Base-by-base conservation (phyloP, 352 stramenopile species). In the Phytophthora palmivora region DNA sequence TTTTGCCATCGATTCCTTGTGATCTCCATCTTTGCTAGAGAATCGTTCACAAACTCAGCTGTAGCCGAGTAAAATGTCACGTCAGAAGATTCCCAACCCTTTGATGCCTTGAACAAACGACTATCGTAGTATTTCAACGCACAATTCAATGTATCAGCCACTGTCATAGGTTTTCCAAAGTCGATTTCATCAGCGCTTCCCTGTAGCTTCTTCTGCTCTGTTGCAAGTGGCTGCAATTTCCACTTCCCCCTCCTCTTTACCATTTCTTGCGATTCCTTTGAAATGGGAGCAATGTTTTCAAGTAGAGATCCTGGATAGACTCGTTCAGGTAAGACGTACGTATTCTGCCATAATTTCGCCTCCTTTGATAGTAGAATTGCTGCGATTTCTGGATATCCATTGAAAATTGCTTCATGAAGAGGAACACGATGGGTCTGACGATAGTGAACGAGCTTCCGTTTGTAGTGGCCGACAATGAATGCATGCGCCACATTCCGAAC, bases 371-470 rank as follows among this genome's bases (percentile, higher is more conserved):
- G 45, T 39, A 94, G 37, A 18, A 91, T 74, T 7, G 69, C 61
- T 22, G 70, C 67, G 24, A 92, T 79, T 15, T 87, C 58, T 1
- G 78, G 60, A 44, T 87, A 78, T 2, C 82, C 83, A 46, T 92
- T 94, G 45, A 88, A 70, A 10, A 91, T 50, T 11, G 83, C 85
- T 55, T 94, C 85, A 32, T 92, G 82, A 21, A 94, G 64, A 15
- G 85, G 48, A 15, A 92, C 82, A n/a, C 85, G 83, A 16, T 89
- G 80, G 0, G 83, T 92, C 36, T 84, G 82, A 0, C 76, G 64
- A 19, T 80, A 84, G 12, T 82, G 58, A 1, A 51, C 52, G 1
- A 89, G 64, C 50, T 82, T 78, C 0, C 81, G 69, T 6, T 60
- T 56, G 43, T 72, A 89, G 37, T 91, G 78, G 1, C 67, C 68